Evolutionary conservation across 352 stramenopile genomes (phyloP).

Genomic region (Globisporangium irregulare): DNA sequence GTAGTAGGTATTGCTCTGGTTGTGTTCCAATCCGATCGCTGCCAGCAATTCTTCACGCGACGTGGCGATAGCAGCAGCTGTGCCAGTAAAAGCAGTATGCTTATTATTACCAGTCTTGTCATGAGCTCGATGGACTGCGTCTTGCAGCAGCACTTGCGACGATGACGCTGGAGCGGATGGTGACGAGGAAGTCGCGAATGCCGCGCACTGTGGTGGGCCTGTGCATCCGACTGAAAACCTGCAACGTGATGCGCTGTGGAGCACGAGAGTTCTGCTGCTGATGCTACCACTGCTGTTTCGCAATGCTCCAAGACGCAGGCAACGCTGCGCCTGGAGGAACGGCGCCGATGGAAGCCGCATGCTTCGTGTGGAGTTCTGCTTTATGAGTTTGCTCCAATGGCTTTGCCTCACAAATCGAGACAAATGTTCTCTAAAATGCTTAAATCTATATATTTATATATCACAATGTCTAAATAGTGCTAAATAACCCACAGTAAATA

Average conservation of each 20-base stretch:
- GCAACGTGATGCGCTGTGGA: no score
- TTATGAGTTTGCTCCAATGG: constrained; percentile 3
- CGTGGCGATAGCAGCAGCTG: neutral
- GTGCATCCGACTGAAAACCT: neutral
- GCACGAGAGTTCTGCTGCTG: neutral
- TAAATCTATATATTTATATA: neutral
- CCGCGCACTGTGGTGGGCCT: neutral
- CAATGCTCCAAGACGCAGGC: neutral
- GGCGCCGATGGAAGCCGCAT: constrained; percentile 6
- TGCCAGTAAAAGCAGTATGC: neutral
- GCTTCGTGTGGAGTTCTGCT: neutral
- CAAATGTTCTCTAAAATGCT: neutral
- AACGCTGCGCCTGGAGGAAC: constrained; percentile 4
- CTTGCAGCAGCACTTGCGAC: constrained; percentile 4
- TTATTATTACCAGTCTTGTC: no score
- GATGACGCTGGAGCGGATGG: neutral
- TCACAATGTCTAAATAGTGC: no score
- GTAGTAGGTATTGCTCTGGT: constrained; percentile 42
- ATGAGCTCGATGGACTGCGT: neutral
- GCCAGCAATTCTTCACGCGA: constrained; percentile 6
- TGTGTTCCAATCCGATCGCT: constrained; percentile 10
- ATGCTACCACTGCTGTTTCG: neutral
- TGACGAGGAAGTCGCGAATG: constrained; percentile 6
- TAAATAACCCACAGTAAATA: no score
- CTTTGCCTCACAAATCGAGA: neutral